phyloP scores from a whole-genome alignment of 2,329 filamentous ascomycete genomes.

The Microsporum ferrugineum region DNA sequence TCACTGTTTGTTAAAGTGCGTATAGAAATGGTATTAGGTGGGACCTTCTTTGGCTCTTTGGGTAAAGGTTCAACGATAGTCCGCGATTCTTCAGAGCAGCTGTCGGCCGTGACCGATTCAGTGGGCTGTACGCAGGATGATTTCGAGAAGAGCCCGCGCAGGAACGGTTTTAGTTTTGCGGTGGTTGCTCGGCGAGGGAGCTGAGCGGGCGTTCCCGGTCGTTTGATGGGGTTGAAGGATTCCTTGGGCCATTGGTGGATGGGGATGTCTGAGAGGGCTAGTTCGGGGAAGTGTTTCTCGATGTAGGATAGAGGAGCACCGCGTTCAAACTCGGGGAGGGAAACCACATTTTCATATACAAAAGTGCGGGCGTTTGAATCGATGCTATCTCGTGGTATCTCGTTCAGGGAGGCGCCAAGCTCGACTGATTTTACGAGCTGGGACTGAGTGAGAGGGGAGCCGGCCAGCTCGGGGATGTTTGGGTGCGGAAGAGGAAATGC shows the following conservation, averaged over 20 bases:
- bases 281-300: neutral
- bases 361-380: neutral
- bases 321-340: neutral
- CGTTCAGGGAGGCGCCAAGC: neutral
- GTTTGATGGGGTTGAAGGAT: neutral
- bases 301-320: constrained; percentile 1
- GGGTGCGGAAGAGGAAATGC: neutral
- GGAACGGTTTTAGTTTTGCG: neutral
- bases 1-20: neutral
- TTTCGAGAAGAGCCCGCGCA: neutral
- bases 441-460: neutral
- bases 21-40: neutral
- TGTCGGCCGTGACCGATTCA: neutral
- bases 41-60: neutral
- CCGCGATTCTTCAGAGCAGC: neutral
- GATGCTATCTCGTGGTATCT: neutral
- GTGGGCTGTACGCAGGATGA: neutral
- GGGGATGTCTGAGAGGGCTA: neutral
- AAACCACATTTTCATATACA: neutral
- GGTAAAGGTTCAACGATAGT: neutral
- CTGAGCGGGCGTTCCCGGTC: neutral
- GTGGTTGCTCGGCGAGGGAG: neutral
- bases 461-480: neutral
- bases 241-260: neutral
- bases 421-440: neutral